Evolutionary conservation across 1,139 yeast genomes (phyloP).

Genomic region (Sugiyamaella xylanicola): DNA sequence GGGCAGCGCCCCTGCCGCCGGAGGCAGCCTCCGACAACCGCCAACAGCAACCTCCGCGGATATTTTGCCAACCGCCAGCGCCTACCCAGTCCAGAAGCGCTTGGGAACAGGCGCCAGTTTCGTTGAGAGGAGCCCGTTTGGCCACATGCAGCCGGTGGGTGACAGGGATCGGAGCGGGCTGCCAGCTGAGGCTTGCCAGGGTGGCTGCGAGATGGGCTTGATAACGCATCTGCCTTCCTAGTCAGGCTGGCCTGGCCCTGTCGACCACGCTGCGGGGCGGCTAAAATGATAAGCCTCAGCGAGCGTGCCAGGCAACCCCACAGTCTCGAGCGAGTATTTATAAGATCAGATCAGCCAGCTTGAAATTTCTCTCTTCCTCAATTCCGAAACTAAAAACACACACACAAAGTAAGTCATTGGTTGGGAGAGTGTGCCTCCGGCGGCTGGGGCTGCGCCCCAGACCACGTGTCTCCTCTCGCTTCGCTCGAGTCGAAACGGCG

Average conservation of each 20-base stretch:
- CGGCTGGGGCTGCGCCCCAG: not conserved
- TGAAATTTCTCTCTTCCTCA: no score
- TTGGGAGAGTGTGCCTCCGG: not conserved
- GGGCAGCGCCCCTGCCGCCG: constrained; percentile 1
- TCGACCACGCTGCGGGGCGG: constrained; percentile 8
- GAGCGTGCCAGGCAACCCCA: not conserved
- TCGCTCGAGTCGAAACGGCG: not conserved
- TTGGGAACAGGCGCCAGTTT: not conserved
- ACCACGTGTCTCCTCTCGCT: not conserved
- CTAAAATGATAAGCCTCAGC: constrained; percentile 14
- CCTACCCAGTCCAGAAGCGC: constrained; percentile 8
- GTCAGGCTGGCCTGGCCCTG: not conserved
- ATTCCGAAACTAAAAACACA: no score
- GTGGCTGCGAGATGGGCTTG: no score
- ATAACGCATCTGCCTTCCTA: constrained; percentile 15
- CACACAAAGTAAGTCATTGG: not conserved
- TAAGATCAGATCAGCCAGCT: constrained; percentile 1
- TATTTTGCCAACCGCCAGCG: constrained; percentile 6
- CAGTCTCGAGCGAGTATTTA: not conserved
- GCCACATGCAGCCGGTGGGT: not conserved
- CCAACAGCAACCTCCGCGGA: no score
- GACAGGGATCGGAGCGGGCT: not conserved
- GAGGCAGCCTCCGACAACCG: not conserved
- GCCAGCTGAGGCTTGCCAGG: no score
- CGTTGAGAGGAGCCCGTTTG: not conserved